phyloP scores from a whole-genome alignment of 2,329 filamentous ascomycete species.

The Colletotrichum australisinense region DNA sequence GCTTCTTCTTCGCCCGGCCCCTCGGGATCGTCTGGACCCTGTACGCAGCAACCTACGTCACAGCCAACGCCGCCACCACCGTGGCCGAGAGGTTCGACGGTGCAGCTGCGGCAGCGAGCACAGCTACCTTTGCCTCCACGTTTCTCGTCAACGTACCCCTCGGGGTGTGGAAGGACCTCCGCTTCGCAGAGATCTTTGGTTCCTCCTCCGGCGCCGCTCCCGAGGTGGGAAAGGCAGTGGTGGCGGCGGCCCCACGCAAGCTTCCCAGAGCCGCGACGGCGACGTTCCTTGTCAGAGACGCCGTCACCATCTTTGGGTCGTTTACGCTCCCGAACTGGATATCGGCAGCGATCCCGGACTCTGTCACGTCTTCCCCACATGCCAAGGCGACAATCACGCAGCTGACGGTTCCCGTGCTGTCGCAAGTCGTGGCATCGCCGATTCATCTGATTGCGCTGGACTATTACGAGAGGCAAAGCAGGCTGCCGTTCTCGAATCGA shows the following conservation, averaged over 20 bases:
- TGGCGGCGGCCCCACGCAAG: slow-evolving; percentile 20
- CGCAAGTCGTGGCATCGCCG: slow-evolving; percentile 45
- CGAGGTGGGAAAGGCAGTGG: slow-evolving; percentile 8
- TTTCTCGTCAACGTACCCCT: slow-evolving; percentile 46
- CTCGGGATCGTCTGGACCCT: slow-evolving; percentile 44
- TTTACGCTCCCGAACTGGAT: slow-evolving; percentile 44
- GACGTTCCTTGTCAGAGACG: slow-evolving; percentile 44
- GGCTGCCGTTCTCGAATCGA: slow-evolving; percentile 36
- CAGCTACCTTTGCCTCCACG: slow-evolving; percentile 39
- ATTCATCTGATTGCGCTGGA: slow-evolving; percentile 42
- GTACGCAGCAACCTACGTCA: slow-evolving; percentile 44
- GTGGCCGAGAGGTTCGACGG: slow-evolving; percentile 39
- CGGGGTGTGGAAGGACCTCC: slow-evolving; percentile 45
- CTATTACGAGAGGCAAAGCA: slow-evolving; percentile 38
- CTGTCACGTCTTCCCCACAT: slow-evolving; percentile 38
- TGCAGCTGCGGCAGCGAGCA: slow-evolving; percentile 38
- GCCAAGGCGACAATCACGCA: slow-evolving; percentile 43
- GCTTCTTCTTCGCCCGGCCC: slow-evolving; percentile 40
- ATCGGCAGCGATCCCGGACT: slow-evolving; percentile 41
- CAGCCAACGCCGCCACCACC: slow-evolving; percentile 43
- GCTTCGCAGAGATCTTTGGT: slow-evolving; percentile 45
- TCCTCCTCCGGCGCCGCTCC: slow-evolving; percentile 11
- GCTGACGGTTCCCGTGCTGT: slow-evolving; percentile 44
- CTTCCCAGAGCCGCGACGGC: slow-evolving; percentile 41
- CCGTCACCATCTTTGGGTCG: slow-evolving; percentile 46